Percentiles rank a stretch among this genome's conserved stretches.
These are phyloP conservation scores for Candida nonsorbophila DNA, from an alignment of 805 yeast genomes.

Conservation along the genomic window DNA sequence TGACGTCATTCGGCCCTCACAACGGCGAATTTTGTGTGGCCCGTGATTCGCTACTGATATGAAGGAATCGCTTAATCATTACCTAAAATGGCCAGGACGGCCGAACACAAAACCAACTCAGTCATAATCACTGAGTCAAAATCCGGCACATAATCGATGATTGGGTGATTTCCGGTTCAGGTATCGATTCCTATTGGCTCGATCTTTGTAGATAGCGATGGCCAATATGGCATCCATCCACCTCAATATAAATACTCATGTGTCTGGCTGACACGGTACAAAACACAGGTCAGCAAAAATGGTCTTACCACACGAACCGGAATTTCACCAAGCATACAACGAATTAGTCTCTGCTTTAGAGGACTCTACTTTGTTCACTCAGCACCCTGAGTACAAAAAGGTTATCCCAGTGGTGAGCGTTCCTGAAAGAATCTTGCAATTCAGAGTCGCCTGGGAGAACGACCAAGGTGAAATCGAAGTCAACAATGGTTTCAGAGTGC, in stretches of 20 bases:
- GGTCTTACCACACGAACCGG: conserved; percentile 92
- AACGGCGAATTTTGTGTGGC: too few relatives aligned
- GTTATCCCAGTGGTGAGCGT: conserved; percentile 86
- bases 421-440: conserved; percentile 94
- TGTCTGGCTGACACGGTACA: neutral
- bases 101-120: too few relatives aligned
- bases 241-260: too few relatives aligned
- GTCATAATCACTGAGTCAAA: neutral
- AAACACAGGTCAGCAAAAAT: conserved; percentile 25
- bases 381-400: conserved; percentile 85
- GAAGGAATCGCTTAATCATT: too few relatives aligned
- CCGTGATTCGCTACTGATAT: conserved; percentile 4
- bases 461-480: conserved; percentile 89
- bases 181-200: conserved; percentile 5
- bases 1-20: too few relatives aligned
- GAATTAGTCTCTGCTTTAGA: conserved; percentile 85
- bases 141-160: neutral
- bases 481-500: conserved; percentile 97
- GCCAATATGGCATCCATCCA: too few relatives aligned
- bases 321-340: conserved; percentile 97
- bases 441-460: conserved; percentile 98
- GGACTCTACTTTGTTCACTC: conserved; percentile 84
- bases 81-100: too few relatives aligned
- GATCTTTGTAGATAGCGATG: too few relatives aligned
- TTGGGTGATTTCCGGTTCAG: conserved; percentile 5